phyloP scores from a whole-genome alignment of 768 basidiomycete genomes.

The Austroboletus eburneus region DNA sequence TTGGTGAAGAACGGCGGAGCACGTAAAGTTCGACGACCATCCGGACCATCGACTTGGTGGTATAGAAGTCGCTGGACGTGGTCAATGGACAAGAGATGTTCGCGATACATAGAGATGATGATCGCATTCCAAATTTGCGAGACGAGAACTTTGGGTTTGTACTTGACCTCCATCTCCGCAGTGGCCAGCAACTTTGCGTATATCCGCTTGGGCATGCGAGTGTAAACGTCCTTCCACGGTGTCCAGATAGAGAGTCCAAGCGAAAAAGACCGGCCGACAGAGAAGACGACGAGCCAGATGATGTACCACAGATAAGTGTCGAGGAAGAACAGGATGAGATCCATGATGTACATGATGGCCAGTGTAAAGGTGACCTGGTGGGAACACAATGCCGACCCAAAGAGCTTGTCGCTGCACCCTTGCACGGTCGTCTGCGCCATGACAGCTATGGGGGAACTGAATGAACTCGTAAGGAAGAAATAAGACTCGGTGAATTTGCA shows the following conservation, averaged over 20 bases:
- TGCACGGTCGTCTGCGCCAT: slow-evolving; percentile 96
- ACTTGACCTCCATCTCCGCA: slow-evolving; percentile 97
- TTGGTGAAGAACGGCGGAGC: slow-evolving; percentile 98
- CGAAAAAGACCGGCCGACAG: slow-evolving; percentile 83
- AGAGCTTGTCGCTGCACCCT: slow-evolving; percentile 79
- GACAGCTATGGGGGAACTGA: slow-evolving; percentile 91
- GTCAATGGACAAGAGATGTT: slow-evolving; percentile 95
- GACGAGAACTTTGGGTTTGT: slow-evolving; percentile 98
- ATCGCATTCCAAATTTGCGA: slow-evolving; percentile 99
- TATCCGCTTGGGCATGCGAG: slow-evolving; percentile 93
- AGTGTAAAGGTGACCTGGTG: slow-evolving; percentile 95
- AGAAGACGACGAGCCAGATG: slow-evolving; percentile 97
- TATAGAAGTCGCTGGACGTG: slow-evolving; percentile 97
- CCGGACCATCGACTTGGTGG: slow-evolving; percentile 90
- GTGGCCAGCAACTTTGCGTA: slow-evolving; percentile 97
- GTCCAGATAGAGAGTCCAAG: slow-evolving; percentile 98
- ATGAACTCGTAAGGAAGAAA: slow-evolving; percentile 97
- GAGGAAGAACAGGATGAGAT: slow-evolving; percentile 95
- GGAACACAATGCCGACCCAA: slow-evolving; percentile 76
- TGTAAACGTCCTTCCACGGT: slow-evolving; percentile 97
- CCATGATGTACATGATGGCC: slow-evolving; percentile 99
- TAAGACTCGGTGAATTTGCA: slow-evolving; percentile 98
- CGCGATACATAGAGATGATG: slow-evolving; percentile 99
- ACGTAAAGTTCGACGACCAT: slow-evolving; percentile 87
- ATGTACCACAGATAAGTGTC: slow-evolving; percentile 99